Evolutionary conservation across 2,329 filamentous ascomycete species (phyloP), one percentile per base, ranked within the genome.

Genomic region (Diplodia seriata): DNA sequence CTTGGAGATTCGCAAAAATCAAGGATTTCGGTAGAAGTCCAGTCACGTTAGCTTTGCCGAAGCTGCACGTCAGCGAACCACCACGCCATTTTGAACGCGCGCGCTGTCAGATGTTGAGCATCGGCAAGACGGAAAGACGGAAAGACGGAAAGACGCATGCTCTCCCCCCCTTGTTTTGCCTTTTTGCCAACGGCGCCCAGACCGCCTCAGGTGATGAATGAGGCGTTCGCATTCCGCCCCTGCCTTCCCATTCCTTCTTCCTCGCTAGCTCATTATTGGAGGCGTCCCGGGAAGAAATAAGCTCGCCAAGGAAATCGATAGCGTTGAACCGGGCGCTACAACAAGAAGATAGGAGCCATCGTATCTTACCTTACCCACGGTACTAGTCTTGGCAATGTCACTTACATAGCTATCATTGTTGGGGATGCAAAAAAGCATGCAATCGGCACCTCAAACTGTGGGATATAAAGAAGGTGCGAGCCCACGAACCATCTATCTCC

Each of bases 131-230:
- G 23, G 23, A 2, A 33, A 8, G 31, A 59, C 36, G 26, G n/a
- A n/a, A 26, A 26, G 23, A 26, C 23, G 23, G 23, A 2, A 33
- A 8, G 31, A 59, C 36, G 26, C 36, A n/a, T 11, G 33, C 33
- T 9, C 33, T 9, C 3, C 33, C 33, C 36, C 36, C 20, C 38
- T 38, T 47, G 14, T 40, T 56, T 56, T 56, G n/a, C 14, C 9
- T 56, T 20, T 20, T 38, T 29, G 18, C 38, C 54, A 56, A 40
- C 38, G n/a, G 38, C n/a, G n/a, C 53, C 53, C 53, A 55, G 53
- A 55, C 29, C 20, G 6, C 51, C 15, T 26, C 23, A 6, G 31
- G 33, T 36, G 11, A 26, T 26, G 26, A 26, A 29, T 9, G 54
- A 59, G 18, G 20, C 18, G 33, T 56, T 36, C 36, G 51, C 50